phyloP scores from a whole-genome alignment of 495 filamentous ascomycete genomes.

The Penicillium egyptiacum region DNA sequence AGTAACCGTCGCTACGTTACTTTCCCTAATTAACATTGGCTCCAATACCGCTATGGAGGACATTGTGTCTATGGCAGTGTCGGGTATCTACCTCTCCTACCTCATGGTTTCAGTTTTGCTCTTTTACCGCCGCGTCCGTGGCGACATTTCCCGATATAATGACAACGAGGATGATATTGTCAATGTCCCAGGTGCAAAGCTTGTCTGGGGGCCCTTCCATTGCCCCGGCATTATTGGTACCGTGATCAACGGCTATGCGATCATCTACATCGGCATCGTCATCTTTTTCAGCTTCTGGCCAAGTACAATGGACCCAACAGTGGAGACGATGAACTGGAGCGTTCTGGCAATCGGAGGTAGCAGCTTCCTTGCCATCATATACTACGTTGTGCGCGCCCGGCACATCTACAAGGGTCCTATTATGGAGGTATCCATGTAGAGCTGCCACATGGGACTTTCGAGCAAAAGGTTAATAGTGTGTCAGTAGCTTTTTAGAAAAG shows the following conservation, averaged over 20 bases:
- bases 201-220: constrained; percentile 52
- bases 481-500: too few relatives aligned
- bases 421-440: constrained; percentile 20
- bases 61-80: constrained; percentile 43
- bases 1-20: constrained; percentile 26
- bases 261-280: constrained; percentile 38
- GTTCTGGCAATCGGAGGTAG: constrained; percentile 40
- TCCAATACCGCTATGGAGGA: constrained; percentile 43
- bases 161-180: constrained; percentile 19
- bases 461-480: neutral
- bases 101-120: constrained; percentile 41
- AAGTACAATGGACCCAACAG: constrained; percentile 29
- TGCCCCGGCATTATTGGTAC: constrained; percentile 46
- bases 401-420: constrained; percentile 32
- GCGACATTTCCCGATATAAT: constrained; percentile 19
- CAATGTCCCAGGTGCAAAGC: constrained; percentile 25
- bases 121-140: constrained; percentile 38
- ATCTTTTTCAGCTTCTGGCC: constrained; percentile 50
- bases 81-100: constrained; percentile 42
- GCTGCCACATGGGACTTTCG: neutral
- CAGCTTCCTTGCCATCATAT: constrained; percentile 33
- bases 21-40: constrained; percentile 47
- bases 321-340: constrained; percentile 49
- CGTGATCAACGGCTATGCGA: constrained; percentile 41
- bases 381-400: constrained; percentile 33